Evolutionary conservation across 1,139 yeast species (phyloP).

Genomic region (Nematodospora anomalae): DNA sequence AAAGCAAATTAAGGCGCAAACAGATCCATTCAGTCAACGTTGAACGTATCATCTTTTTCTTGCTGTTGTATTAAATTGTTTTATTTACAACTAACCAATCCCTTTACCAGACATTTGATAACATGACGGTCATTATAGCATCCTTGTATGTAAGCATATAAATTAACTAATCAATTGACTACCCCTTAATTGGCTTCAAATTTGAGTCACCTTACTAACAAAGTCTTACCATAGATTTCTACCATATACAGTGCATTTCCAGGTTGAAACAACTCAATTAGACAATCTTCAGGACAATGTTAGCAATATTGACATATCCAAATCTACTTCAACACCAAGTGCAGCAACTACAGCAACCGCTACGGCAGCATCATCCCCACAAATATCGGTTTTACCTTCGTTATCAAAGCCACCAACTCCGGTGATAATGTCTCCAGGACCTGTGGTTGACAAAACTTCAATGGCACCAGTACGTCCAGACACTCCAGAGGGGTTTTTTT

Average conservation of each 20-base stretch:
- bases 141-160: conserved; percentile 55
- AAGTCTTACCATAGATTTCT: conserved; percentile 53
- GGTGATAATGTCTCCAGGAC: conserved; percentile 8
- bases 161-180: conserved; percentile 5
- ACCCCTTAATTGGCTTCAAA: too few species aligned
- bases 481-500: conserved; percentile 34
- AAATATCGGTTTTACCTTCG: conserved; percentile 24
- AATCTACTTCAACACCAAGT: conserved; percentile 5
- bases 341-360: conserved; percentile 1
- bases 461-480: conserved; percentile 15
- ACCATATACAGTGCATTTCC: conserved; percentile 73
- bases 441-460: conserved; percentile 6
- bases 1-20: conserved; percentile 2
- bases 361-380: conserved; percentile 7
- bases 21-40: too few species aligned
- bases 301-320: conserved; percentile 7
- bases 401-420: conserved; percentile 17
- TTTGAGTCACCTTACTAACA: conserved; percentile 6
- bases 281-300: conserved; percentile 12
- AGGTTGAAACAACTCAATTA: conserved; percentile 30
- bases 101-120: neutral
- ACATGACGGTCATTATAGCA: conserved; percentile 61
- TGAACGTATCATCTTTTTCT: too few species aligned
- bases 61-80: too few species aligned
- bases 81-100: too few species aligned